Base-by-base conservation (phyloP, 78 protist species). In the Dictyostelium capitatum region DNA sequence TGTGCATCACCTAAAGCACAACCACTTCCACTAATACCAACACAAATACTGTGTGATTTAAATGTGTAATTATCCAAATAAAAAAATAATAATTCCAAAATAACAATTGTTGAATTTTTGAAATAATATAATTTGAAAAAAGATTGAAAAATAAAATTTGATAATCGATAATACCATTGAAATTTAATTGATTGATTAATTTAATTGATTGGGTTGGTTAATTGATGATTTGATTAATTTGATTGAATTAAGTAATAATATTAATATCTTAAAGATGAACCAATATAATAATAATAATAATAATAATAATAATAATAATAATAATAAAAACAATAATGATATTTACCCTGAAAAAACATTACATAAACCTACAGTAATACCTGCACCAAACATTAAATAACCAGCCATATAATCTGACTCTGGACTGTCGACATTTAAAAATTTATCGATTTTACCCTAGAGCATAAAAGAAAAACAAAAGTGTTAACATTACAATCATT, bases 1-100 rank as follows among this genome's bases (percentile, higher is more conserved):
- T 94, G 98, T 6, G 99, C 99, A 79, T 98, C 99, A n/a, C 99
- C 99, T 6, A 99, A 92, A 14, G 99, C 99, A 70, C 98, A 97
- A n/a, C 98, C 98, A 47, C 96, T 67, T 25, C 99, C 99, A 47
- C 80, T 53, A 69, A 97, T 93, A 77, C 98, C 98, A 4, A 97
- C 98, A 65, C 90, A 53, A 46, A 95, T 20, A 77, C 96, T 89
- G 30, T 46, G 2, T 37, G 43, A 37, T 37, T 3, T 37, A 37
- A 37, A 37, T 37, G 1, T 37, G 43, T 15, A 20, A 20, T 14
- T 72, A 28, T 7, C 20, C 9, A 41, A 5, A 47, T 19, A 47
- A 37, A 25, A 59, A 14, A 59, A 57, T 41, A 28, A 87, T 25
- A 19, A 83, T 23, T 11, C 20, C 23, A 57, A 12, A 41, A 51